Conservation (phyloP, 805 yeast genomes). For the Diddensiella santjacobensis region DNA sequence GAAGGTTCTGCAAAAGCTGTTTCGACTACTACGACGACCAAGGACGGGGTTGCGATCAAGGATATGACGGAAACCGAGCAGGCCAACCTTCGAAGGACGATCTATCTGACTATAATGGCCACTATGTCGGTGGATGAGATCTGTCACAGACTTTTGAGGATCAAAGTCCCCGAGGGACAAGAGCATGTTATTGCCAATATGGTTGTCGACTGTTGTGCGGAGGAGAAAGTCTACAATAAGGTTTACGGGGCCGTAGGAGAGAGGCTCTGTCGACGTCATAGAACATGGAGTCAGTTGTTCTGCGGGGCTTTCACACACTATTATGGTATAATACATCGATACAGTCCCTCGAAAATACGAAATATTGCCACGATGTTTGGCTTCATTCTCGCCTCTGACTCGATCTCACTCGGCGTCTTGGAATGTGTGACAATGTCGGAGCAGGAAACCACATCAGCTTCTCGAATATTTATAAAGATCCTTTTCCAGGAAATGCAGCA, state of each 20-base stretch:
- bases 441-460: conserved; percentile 69
- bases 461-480: conserved; percentile 73
- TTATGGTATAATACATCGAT: conserved; percentile 58
- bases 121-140: conserved; percentile 91
- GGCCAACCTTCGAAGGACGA: conserved; percentile 64
- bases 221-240: conserved; percentile 82
- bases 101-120: conserved; percentile 81
- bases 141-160: conserved; percentile 71
- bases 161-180: conserved; percentile 38
- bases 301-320: conserved; percentile 49
- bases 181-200: conserved; percentile 62
- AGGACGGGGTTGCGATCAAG: conserved; percentile 36
- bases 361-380: conserved; percentile 86
- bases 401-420: conserved; percentile 60
- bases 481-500: conserved; percentile 73
- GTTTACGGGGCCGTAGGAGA: conserved; percentile 77
- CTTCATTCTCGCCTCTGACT: conserved; percentile 68
- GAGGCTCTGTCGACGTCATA: conserved; percentile 49
- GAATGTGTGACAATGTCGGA: conserved; percentile 59
- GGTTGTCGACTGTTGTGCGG: conserved; percentile 75
- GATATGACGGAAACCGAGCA: conserved; percentile 70
- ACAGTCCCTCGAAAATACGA: conserved; percentile 68
- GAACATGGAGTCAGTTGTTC: conserved; percentile 58
- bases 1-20: conserved; percentile 9
- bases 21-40: conserved; percentile 16